Evolutionary conservation across 352 stramenopile species (phyloP), one percentile per base, ranked within the genome.

Genomic region (Globisporangium lucens): DNA sequence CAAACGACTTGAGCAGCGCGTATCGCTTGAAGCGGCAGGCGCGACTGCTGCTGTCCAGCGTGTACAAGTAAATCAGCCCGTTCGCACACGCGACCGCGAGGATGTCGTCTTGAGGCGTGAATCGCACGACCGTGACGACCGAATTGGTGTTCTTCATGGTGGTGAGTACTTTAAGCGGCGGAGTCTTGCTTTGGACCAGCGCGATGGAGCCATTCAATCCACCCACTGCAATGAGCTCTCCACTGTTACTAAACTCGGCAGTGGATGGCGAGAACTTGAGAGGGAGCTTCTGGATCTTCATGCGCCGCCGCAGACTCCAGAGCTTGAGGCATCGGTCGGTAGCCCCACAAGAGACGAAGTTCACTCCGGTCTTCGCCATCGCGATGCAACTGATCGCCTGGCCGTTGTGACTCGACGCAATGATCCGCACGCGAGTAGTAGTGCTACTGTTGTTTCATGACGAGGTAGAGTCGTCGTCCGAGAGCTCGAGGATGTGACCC

Each of bases 21-120:
- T 82, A 84, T 4, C 83, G 80, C 36, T 73, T 75, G 51, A 93
- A 79, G 10, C 66, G 70, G 0, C 33, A 49, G 20, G 7, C 56
- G 12, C 33, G 56, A 20, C 51, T 35, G 0, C 52, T 70, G 27
- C 35, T 61, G 3, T 90, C 75, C 13, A 94, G 53, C 41, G 56
- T 77, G 67, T 94, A 94, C 2, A 94, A 56, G 66, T 93, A 94
- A 30, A 92, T 75, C 12, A 92, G 63, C 1, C 85, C 85, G 36
- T 92, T 92, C 1, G 74, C 73, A 22, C 87, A 79, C 1, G 78
- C 71, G 9, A 85, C 85, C 0, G 80, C 84, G 4, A 94, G 63
- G 20, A 84, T 67, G 47, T 72, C 74, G 15, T 72, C 71, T 17
- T 64, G 76, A 33, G 79, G 79, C 22, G 79, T 66, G 53, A 91